Base-by-base conservation (phyloP, 345 rosid species). In the Schrenkiella parvula region DNA sequence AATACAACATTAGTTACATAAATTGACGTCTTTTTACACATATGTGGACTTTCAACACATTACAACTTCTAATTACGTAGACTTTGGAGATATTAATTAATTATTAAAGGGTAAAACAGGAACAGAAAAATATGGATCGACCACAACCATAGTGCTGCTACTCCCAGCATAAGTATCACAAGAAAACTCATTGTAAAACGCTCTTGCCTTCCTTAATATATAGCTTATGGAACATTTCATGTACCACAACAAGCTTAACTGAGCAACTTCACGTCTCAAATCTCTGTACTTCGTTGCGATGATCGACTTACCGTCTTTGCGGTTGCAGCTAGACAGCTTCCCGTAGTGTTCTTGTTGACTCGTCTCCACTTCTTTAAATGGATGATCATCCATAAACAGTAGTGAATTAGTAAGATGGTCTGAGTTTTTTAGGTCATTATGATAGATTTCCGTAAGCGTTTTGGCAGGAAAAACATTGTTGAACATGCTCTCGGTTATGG, bases 71-170 rank as follows among this genome's bases (percentile, higher is more conserved):
- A 42, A 4, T 19, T 34, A 31, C 63, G 61, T 62, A 31, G 25
- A 50, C 18, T 50, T 50, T 19, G 23, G 17, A 12, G 18, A 6
- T 66, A 12, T 42, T 41, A 68, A 25, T 13, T 22, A 37, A 63
- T 26, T 6, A 69, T 26, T 37, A 39, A 71, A 68, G 15, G 76
- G 84, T 4, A 79, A 28, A 23, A 84, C 80, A 23, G 84, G 88
- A 57, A 78, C 51, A 4, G 84, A 81, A 79, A 86, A 82, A 74
- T 81, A 82, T 22, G 86, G 84, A 68, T 71, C 81, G 8, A 71
- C 82, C 19, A 58, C 8, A 42, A 39, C 50, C 70, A 37, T 44
- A 32, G 59, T 61, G 43, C 13, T 61, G 43, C 13, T 23, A 15
- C 52, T 8, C 37, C 58, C 65, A 23, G 19, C 74, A 29, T 53